Percentiles rank a stretch among this genome's conserved stretches.
phyloP scores from a whole-genome alignment of 495 filamentous ascomycete genomes.

The Penicillium egyptiacum region DNA sequence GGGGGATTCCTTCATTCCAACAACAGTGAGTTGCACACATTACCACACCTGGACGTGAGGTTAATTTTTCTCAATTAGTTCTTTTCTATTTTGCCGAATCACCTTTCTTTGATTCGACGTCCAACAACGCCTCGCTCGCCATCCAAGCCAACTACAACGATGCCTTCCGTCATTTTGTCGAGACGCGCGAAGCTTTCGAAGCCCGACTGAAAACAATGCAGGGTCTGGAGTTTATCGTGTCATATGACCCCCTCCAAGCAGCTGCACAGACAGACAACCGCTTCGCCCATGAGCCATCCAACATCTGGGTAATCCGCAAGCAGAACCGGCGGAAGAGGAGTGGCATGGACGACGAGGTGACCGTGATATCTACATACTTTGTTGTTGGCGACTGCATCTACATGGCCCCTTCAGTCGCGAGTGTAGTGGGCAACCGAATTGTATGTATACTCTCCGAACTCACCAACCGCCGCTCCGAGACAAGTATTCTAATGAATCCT shows the following conservation, averaged over 20 bases:
- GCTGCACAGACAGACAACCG: slow-evolving; percentile 63
- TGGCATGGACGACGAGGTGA: slow-evolving; percentile 65
- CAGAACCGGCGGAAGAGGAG: slow-evolving; percentile 66
- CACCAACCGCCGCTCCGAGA: slow-evolving; percentile 27
- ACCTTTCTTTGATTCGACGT: slow-evolving; percentile 86
- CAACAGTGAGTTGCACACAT: slow-evolving; percentile 38
- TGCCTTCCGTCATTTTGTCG: slow-evolving; percentile 59
- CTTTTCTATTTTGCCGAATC: slow-evolving; percentile 89
- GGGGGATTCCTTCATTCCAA: slow-evolving; percentile 53
- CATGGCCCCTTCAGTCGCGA: slow-evolving; percentile 80
- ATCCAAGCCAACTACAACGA: slow-evolving; percentile 75
- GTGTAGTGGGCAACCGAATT: slow-evolving; percentile 73
- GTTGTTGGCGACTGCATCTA: slow-evolving; percentile 83
- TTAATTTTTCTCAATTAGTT: slow-evolving; percentile 40
- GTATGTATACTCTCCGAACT: slow-evolving; percentile 45
- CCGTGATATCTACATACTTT: slow-evolving; percentile 75
- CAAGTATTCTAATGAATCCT: slow-evolving; percentile 34
- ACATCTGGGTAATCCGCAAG: slow-evolving; percentile 91
- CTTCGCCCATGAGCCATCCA: slow-evolving; percentile 52
- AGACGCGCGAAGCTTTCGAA: slow-evolving; percentile 79
- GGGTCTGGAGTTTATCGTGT: slow-evolving; percentile 78
- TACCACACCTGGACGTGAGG: neutral
- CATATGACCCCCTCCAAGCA: slow-evolving; percentile 65
- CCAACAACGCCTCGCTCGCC: slow-evolving; percentile 79
- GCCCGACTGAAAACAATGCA: slow-evolving; percentile 71